Evolutionary conservation across 2,329 filamentous ascomycete genomes (phyloP), one percentile per base, ranked within the genome.

Genomic region (Clonostachys chloroleuca): DNA sequence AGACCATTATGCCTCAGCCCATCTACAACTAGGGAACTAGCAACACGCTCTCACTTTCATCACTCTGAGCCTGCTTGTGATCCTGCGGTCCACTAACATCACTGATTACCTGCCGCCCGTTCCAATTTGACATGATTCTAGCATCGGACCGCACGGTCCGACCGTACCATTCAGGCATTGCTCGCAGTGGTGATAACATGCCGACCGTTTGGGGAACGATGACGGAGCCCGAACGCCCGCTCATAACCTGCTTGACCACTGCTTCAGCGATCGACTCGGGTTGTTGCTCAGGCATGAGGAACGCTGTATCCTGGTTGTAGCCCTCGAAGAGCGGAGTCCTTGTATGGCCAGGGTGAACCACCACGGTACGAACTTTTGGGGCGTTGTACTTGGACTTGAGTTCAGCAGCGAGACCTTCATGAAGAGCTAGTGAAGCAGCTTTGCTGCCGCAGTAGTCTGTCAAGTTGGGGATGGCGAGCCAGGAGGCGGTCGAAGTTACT

Each of bases 401-500:
- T 63, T 87, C 83, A 3, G 74, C 70, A 1, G 74, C 67, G 4
- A 87, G 63, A 0, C 77, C 86, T 59, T 90, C 84, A 58, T 89
- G 84, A 62, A 90, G 84, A 4, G 80, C 69, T 18, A 87, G 60
- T 2, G 83, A 78, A 0, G 81, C 84, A 2, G 84, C 78, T 66
- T 90, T 90, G 52, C 75, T 78, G 8, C 80, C 74, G 3, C 74
- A 71, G 65, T 90, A 90, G 65, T 89, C 84, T 36, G 84, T 77
- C 72, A 88, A 78, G 54, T 75, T 75, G 4, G 85, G 80, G 0
- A 80, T 75, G 2, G 77, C 70, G 8, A 81, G 54, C 65, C 80
- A 87, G 12, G 78, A 76, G 0, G 85, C 84, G 43, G 81, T 72
- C 3, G 78, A 83, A 13, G 86, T 81, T 18, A 90, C 75, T 1